phyloP scores from a whole-genome alignment of 805 yeast genomes.

The Teunomyces stri region DNA sequence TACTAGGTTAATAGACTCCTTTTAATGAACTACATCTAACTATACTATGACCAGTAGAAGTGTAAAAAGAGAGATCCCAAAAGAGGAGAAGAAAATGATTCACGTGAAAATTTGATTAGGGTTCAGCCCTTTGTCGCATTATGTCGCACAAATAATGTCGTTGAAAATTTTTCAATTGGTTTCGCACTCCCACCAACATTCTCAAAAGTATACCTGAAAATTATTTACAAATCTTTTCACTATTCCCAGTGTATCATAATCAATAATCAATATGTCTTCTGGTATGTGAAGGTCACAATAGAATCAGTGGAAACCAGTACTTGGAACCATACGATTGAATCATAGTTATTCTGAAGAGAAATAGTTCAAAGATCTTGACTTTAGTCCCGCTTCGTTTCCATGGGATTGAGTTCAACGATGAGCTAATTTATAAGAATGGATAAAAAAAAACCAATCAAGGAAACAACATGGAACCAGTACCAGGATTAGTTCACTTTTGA shows the following conservation, averaged over 20 bases:
- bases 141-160: constrained; percentile 2
- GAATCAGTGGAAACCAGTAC: background rate
- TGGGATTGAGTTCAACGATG: background rate
- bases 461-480: background rate
- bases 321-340: constrained; percentile 2
- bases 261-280: constrained; percentile 16
- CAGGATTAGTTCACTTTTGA: background rate
- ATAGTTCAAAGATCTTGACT: background rate
- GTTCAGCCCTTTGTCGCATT: constrained; percentile 1
- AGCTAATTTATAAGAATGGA: background rate
- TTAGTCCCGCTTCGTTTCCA: background rate
- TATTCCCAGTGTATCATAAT: constrained; percentile 12
- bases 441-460: background rate
- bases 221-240: constrained; percentile 4
- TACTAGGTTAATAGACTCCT: constrained; percentile 52
- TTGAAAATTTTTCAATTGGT: constrained; percentile 6
- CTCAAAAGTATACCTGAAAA: constrained; percentile 5
- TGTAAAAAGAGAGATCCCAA: background rate
- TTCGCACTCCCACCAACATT: constrained; percentile 4
- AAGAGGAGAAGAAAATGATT: background rate
- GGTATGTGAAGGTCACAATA: constrained; percentile 12
- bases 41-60: background rate
- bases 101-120: background rate
- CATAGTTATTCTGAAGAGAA: background rate
- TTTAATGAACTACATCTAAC: constrained; percentile 2